A percentile compares a stretch with the other conserved stretches of the same genome.
These are phyloP conservation scores for Fusarium sublunatum DNA, from an alignment of 2,329 filamentous ascomycete genomes.

Conservation along the genomic window DNA sequence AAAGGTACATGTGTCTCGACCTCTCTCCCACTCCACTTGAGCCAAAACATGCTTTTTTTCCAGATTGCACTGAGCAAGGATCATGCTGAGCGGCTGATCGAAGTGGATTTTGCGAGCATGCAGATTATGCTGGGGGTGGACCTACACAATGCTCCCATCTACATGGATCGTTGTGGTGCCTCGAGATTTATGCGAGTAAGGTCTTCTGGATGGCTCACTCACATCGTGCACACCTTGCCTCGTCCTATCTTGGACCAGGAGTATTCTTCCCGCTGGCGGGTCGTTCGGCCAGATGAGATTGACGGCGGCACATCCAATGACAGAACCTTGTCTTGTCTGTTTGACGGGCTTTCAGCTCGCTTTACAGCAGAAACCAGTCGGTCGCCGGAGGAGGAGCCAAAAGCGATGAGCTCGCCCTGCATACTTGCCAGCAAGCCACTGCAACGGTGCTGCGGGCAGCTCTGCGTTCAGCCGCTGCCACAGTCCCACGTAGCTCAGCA, in stretches of 20 bases:
- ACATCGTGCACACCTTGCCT: neutral
- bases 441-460: slow-evolving; percentile 32
- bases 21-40: slow-evolving; percentile 29
- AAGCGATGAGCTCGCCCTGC: neutral
- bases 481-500: slow-evolving; percentile 42
- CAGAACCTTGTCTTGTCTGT: slow-evolving; percentile 14
- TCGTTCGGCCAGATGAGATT: neutral
- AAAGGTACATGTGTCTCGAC: slow-evolving; percentile 3
- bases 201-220: slow-evolving; percentile 1
- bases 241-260: neutral
- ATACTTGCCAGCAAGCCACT: slow-evolving; percentile 16
- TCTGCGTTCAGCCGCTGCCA: slow-evolving; percentile 41
- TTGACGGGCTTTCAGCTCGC: slow-evolving; percentile 3
- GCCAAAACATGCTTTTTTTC: slow-evolving; percentile 30
- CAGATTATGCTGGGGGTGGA: slow-evolving; percentile 19
- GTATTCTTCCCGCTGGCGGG: neutral
- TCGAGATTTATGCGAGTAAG: slow-evolving; percentile 14
- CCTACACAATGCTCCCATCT: slow-evolving; percentile 7
- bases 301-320: slow-evolving; percentile 8
- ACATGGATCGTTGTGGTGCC: slow-evolving; percentile 11
- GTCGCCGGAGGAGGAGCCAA: neutral
- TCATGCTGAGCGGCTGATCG: slow-evolving; percentile 39
- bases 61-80: slow-evolving; percentile 35
- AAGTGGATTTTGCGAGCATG: slow-evolving; percentile 32
- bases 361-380: slow-evolving; percentile 1